These are phyloP conservation scores for Sarocladiaceae sp. DNA, from an alignment of 2,329 filamentous ascomycete species.

Conservation along the genomic window DNA sequence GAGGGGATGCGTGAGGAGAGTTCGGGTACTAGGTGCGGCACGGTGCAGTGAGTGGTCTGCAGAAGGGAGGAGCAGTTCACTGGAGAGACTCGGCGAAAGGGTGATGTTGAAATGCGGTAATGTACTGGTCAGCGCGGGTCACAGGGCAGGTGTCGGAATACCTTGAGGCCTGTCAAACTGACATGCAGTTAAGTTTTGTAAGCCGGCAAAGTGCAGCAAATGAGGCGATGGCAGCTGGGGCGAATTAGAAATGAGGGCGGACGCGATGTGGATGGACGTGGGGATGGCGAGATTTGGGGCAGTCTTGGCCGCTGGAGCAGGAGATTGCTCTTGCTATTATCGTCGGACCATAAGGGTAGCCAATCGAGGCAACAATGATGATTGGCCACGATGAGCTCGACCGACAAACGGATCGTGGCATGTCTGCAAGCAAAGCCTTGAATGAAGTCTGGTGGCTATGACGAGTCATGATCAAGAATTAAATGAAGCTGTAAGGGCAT, in stretches of 20 bases:
- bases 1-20: not conserved
- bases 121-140: too few species aligned
- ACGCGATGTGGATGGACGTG: constrained; percentile 7
- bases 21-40: not conserved
- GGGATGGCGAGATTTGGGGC: constrained; percentile 8
- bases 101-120: not conserved
- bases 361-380: too few species aligned
- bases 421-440: too few species aligned
- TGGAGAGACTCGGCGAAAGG: not conserved
- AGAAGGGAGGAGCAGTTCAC: not conserved
- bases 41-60: not conserved
- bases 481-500: too few species aligned
- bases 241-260: constrained; percentile 9
- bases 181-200: not conserved
- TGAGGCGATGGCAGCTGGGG: constrained; percentile 5
- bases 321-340: not conserved
- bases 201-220: too few species aligned
- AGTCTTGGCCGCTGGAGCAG: constrained; percentile 3
- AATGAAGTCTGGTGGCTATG: too few species aligned
- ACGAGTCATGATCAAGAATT: too few species aligned
- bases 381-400: too few species aligned
- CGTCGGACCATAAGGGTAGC: too few species aligned
- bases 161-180: too few species aligned
- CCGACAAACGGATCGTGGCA: too few species aligned
- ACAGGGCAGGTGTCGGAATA: too few species aligned